A percentile compares a stretch with the other conserved stretches of the same genome.
These are phyloP conservation scores for Trichoderma erinaceum DNA, from an alignment of 495 filamentous ascomycete species.

Conservation along the genomic window DNA sequence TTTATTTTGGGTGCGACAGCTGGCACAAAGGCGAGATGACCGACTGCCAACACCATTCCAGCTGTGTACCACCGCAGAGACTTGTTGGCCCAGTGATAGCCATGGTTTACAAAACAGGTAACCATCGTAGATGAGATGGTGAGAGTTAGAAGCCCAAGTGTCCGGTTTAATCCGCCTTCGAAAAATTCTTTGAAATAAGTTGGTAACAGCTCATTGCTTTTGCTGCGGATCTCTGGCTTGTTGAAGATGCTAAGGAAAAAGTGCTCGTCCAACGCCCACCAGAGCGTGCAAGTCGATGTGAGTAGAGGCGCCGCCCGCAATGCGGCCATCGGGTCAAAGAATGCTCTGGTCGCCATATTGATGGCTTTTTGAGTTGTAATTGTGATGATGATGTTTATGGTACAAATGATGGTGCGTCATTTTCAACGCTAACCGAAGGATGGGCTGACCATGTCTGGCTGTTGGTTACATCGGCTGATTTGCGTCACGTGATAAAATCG, in stretches of 20 bases:
- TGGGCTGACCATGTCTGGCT: no score
- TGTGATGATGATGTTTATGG: no score
- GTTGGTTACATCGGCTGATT: no score
- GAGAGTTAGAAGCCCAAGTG: constrained; percentile 22
- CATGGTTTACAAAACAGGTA: constrained; percentile 22
- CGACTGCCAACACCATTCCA: constrained; percentile 17
- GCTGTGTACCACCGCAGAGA: constrained; percentile 20
- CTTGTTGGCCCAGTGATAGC: constrained; percentile 13
- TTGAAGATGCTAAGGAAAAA: constrained; percentile 27
- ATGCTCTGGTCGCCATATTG: constrained; percentile 32
- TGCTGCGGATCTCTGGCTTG: constrained; percentile 18
- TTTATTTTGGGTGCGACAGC: background rate
- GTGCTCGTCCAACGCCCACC: constrained; percentile 31
- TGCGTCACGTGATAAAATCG: no score
- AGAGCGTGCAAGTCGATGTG: constrained; percentile 36
- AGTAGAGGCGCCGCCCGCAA: constrained; percentile 34
- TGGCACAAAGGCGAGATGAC: background rate
- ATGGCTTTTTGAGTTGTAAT: no score
- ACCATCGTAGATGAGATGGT: constrained; percentile 22
- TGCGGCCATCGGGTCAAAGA: constrained; percentile 35
- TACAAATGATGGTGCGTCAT: no score
- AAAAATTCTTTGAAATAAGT: constrained; percentile 29
- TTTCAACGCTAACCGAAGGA: no score
- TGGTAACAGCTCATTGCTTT: constrained; percentile 24
- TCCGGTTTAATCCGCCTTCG: constrained; percentile 21